Evolutionary conservation across 352 stramenopile genomes (phyloP), one percentile per base, ranked within the genome.

Genomic region (Phytophthora pistaciae): DNA sequence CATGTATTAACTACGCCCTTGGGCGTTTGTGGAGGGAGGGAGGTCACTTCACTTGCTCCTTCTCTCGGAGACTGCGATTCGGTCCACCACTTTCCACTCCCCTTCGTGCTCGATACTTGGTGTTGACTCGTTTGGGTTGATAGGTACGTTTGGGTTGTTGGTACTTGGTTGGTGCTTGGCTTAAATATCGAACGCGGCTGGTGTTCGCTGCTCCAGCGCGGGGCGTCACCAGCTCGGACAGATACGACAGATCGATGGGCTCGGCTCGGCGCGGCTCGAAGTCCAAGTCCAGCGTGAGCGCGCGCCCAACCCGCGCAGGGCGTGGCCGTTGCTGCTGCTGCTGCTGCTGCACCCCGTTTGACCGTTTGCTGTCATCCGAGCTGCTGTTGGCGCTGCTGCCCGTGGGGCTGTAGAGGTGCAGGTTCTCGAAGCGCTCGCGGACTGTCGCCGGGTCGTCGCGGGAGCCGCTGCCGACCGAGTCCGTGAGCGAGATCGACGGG

Each of bases 191-290:
- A n/a, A 77, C 66, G 49, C 69, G 55, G 27, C 52, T 62, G 8
- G 64, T 44, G 29, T 33, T 33, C 29, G 29, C 29, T n/a, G 70
- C 67, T 57, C 60, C 60, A 25, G 70, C 67, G 11, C 77, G 70
- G 48, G 70, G 73, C 29, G 74, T 83, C 23, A 86, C 78, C 49
- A 88, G 68, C 52, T 75, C 70, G 33, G 68, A 71, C 21, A 88
- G 68, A 71, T 88, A 88, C 66, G 80, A 88, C 44, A 88, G 53
- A 31, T 88, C 80, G 33, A 88, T 75, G 3, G 69, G 74, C 46
- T 76, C 73, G 14, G 68, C 36, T 10, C 77, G 78, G 36, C 52
- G 64, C 31, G 70, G 56, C 20, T 77, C 64, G 4, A 67, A 44
- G 42, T 57, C 59, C 18, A 56, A 50, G 42, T 72, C 68, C 14